These are phyloP conservation scores for Aegilops tauschii DNA, from an alignment of 176 grass and related monocot genomes.

Conservation along the genomic window DNA sequence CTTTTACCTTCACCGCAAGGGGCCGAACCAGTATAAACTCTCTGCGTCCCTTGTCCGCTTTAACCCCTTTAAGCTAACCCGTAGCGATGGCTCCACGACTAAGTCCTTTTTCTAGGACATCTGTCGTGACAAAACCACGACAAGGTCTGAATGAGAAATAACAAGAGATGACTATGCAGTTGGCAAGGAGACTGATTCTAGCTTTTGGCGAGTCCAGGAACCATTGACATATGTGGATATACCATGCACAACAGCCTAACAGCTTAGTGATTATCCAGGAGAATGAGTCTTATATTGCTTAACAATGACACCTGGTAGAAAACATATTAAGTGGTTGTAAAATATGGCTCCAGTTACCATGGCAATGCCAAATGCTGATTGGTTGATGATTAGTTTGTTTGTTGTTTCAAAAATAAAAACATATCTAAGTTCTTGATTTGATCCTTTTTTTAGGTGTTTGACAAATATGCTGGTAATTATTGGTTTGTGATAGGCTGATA, in stretches of 20 bases:
- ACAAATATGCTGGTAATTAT: background rate
- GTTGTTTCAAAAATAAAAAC: slow-evolving; percentile 18
- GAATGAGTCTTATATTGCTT: background rate
- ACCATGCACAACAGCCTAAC: no score
- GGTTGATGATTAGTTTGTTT: background rate
- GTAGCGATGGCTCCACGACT: no score
- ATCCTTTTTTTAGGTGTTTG: background rate
- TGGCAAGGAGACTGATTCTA: background rate
- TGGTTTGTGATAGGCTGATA: background rate
- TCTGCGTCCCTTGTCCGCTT: no score
- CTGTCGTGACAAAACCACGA: background rate
- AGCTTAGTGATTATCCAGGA: no score
- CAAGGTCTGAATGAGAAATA: background rate
- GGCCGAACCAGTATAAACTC: no score
- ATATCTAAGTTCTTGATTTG: slow-evolving; percentile 23
- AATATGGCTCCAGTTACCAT: background rate
- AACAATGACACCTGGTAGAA: background rate
- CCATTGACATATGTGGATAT: background rate
- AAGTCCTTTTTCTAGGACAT: no score
- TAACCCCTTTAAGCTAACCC: no score
- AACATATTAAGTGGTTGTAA: background rate
- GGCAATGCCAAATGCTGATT: background rate
- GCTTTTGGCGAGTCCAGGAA: background rate
- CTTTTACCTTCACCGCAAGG: no score
- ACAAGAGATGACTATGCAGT: background rate